These are phyloP conservation scores for Talaromyces sp. DNA, from an alignment of 2,329 filamentous ascomycete genomes.

Conservation along the genomic window DNA sequence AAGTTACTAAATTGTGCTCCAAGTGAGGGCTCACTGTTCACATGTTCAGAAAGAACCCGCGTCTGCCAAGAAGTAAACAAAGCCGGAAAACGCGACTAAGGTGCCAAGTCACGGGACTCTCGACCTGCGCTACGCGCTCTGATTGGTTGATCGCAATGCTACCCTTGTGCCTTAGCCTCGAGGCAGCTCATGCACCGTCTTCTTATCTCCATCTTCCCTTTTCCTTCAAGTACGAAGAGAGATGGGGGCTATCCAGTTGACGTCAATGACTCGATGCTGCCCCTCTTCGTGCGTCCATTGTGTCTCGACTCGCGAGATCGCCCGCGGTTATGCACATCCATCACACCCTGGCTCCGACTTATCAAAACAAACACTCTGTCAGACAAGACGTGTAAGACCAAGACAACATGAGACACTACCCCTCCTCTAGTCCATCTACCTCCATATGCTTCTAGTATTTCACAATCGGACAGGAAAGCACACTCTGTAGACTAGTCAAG, in stretches of 20 bases:
- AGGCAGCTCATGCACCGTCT: conserved; percentile 5
- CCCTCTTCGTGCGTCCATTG: not conserved
- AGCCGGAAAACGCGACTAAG: conserved; percentile 9
- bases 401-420: conserved; percentile 6
- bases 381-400: not conserved
- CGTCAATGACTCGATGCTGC: not conserved
- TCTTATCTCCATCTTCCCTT: not conserved
- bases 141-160: not conserved
- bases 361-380: conserved; percentile 1
- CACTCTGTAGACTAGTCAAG: not conserved
- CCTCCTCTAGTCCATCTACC: not conserved
- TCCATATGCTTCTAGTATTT: too few species aligned
- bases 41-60: conserved; percentile 4
- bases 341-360: conserved; percentile 1
- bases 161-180: conserved; percentile 1
- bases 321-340: not conserved
- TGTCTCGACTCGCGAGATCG: conserved; percentile 1
- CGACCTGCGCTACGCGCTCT: not conserved
- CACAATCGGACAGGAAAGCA: not conserved
- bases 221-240: not conserved
- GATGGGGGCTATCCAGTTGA: not conserved
- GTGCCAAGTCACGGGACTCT: conserved; percentile 17
- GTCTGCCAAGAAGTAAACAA: conserved; percentile 20
- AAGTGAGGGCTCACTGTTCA: not conserved
- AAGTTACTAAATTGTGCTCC: too few species aligned